Evolutionary conservation across 129 eudicot species (phyloP).

Genomic region (Chrysanthemum lavandulifolium): DNA sequence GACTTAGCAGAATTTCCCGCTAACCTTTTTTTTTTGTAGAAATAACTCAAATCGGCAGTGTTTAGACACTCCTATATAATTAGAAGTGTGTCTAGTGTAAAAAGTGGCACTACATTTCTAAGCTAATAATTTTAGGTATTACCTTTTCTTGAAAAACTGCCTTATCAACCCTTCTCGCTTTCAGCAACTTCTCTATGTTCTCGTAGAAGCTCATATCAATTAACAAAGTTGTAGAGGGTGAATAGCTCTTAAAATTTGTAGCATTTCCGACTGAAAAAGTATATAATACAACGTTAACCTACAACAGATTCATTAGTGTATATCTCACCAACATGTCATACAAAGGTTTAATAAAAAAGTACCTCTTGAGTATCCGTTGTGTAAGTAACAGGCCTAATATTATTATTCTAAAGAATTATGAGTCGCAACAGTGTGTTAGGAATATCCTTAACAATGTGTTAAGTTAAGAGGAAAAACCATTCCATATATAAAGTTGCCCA

Average conservation of each 20-base stretch:
- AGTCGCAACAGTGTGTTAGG: conserved; percentile 69
- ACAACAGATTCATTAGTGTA: background rate
- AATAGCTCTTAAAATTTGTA: conserved; percentile 69
- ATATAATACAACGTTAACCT: background rate
- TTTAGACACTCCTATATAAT: too few relatives aligned
- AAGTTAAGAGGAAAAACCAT: conserved; percentile 86
- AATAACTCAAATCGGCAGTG: conserved; percentile 89
- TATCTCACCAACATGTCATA: background rate
- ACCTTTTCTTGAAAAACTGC: conserved; percentile 41
- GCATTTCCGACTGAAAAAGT: conserved; percentile 63
- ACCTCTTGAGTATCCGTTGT: conserved; percentile 96
- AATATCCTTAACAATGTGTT: conserved; percentile 85
- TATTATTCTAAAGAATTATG: conserved; percentile 84
- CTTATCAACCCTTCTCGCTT: conserved; percentile 52
- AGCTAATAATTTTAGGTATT: too few relatives aligned
- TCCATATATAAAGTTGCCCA: conserved; percentile 97
- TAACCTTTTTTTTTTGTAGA: conserved; percentile 77
- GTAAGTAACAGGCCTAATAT: conserved; percentile 70
- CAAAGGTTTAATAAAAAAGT: background rate
- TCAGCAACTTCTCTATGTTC: conserved; percentile 45
- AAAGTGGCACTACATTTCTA: too few relatives aligned
- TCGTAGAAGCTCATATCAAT: conserved; percentile 81
- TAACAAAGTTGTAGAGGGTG: conserved; percentile 54
- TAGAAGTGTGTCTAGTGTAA: too few relatives aligned
- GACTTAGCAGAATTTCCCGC: conserved; percentile 2